Conservation (phyloP, 768 basidiomycete species). For the Podaxis sp. region DNA sequence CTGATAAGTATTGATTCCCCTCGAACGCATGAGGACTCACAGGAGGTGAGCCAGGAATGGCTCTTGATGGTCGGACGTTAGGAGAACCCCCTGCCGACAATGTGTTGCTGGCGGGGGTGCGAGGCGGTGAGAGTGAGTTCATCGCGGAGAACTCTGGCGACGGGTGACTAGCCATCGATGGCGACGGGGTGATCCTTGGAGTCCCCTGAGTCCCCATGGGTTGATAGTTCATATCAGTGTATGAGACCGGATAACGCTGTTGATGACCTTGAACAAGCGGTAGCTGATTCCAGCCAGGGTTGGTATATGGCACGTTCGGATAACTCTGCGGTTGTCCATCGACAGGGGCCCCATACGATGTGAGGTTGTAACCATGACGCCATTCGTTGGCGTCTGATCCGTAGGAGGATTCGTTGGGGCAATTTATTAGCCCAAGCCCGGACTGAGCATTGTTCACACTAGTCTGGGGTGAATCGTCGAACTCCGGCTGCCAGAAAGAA, state of each 20-base stretch:
- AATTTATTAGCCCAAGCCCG: neutral
- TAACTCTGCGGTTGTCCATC: neutral
- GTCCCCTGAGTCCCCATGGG: neutral
- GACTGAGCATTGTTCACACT: neutral
- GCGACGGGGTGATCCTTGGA: neutral
- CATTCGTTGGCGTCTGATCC: conserved; percentile 8
- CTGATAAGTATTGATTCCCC: conserved; percentile 9
- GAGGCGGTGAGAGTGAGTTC: conserved; percentile 4
- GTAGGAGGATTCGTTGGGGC: neutral
- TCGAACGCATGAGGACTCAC: neutral
- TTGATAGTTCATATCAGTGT: conserved; percentile 1
- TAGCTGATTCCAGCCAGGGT: neutral
- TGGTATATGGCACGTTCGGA: neutral
- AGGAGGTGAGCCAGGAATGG: conserved; percentile 2
- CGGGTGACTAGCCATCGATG: neutral
- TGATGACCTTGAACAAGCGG: neutral
- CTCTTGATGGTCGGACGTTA: conserved; percentile 8
- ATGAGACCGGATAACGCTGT: neutral
- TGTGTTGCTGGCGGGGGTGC: conserved; percentile 3
- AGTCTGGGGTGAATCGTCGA: neutral
- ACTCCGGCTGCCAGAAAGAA: neutral
- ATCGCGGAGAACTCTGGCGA: conserved; percentile 6
- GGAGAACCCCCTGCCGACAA: conserved; percentile 10
- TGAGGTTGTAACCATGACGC: conserved; percentile 1
- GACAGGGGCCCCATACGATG: neutral